These are phyloP conservation scores for Yueomyces sinensis DNA, from an alignment of 805 yeast species.

Conservation along the genomic window DNA sequence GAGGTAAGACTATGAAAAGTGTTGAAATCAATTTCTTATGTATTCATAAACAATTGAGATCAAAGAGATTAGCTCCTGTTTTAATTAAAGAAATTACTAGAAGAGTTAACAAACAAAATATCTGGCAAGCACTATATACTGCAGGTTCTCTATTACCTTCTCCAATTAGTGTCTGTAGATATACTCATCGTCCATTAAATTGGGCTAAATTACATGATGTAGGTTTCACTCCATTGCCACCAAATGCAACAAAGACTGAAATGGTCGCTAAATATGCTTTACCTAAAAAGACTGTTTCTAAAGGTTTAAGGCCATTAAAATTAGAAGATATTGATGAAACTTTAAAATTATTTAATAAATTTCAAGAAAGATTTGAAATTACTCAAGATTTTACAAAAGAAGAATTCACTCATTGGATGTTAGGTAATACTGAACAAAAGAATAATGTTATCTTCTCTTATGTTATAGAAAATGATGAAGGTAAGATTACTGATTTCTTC, in stretches of 20 bases:
- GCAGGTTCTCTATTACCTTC: conserved; percentile 86
- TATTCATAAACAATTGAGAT: conserved; percentile 83
- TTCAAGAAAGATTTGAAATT: conserved; percentile 59
- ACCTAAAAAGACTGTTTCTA: conserved; percentile 36
- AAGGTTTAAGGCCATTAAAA: conserved; percentile 40
- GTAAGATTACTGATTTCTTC: conserved; percentile 72
- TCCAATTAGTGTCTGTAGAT: conserved; percentile 81
- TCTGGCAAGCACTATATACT: conserved; percentile 95
- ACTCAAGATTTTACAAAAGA: conserved; percentile 50
- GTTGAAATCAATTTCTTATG: conserved; percentile 91
- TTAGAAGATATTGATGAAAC: conserved; percentile 54
- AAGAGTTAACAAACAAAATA: conserved; percentile 67
- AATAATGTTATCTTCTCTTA: conserved; percentile 53
- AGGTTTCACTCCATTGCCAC: conserved; percentile 76
- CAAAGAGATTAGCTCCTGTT: conserved; percentile 91
- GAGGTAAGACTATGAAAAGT: conserved; percentile 40
- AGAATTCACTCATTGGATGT: conserved; percentile 65
- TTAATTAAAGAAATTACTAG: conserved; percentile 89
- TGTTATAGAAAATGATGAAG: conserved; percentile 49
- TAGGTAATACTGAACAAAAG: conserved; percentile 31
- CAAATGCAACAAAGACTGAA: conserved; percentile 49
- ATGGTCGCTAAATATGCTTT: conserved; percentile 60
- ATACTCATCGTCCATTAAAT: conserved; percentile 85
- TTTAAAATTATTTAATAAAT: conserved; percentile 41
- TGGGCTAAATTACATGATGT: conserved; percentile 86